A percentile compares a stretch with the other conserved stretches of the same genome.
Evolutionary conservation across 345 rosid genomes (phyloP).

Genomic region (Eucalyptus polybractea): DNA sequence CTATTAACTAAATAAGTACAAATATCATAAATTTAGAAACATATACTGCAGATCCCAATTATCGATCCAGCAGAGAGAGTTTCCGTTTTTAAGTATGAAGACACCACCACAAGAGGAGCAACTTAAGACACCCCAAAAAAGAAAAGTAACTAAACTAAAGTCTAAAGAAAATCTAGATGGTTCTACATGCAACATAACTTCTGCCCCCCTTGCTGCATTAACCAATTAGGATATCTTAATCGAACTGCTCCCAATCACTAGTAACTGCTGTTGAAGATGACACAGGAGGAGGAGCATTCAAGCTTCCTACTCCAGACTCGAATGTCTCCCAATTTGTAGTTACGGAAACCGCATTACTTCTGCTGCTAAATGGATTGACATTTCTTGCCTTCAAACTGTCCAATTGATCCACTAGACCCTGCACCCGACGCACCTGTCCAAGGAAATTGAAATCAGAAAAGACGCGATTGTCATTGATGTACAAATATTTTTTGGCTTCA

Average conservation of each 20-base stretch:
- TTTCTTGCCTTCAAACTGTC: conserved; percentile 61
- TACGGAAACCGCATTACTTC: conserved; percentile 29
- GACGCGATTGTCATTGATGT: background rate
- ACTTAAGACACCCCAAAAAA: background rate
- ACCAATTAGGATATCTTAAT: conserved; percentile 10
- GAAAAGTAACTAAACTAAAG: background rate
- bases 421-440: conserved; percentile 64
- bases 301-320: conserved; percentile 64
- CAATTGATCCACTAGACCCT: conserved; percentile 53
- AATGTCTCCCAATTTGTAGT: conserved; percentile 77
- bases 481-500: background rate
- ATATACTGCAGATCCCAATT: background rate
- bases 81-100: background rate
- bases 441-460: background rate
- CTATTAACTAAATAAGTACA: background rate
- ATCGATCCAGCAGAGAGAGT: background rate
- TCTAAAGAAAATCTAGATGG: background rate
- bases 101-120: background rate
- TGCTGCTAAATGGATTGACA: conserved; percentile 36
- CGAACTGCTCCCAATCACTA: conserved; percentile 71
- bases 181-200: background rate
- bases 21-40: background rate
- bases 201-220: background rate
- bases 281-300: conserved; percentile 42
- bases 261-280: conserved; percentile 38